Evolutionary conservation across 179 eudicot species (phyloP).

Genomic region (Beta macrorhiza): DNA sequence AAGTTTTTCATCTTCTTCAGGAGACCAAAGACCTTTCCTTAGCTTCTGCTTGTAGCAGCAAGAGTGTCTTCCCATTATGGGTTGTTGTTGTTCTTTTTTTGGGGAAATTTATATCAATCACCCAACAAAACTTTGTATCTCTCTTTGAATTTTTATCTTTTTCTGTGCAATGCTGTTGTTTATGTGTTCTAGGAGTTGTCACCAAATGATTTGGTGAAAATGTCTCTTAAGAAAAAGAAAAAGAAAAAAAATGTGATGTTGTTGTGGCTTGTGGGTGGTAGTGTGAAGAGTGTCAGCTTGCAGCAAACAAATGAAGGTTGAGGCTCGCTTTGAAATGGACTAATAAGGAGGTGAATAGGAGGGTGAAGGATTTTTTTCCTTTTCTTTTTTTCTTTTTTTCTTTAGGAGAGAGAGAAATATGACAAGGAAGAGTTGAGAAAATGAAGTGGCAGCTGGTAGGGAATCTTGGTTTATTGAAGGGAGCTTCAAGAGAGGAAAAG

Average conservation of each 20-base stretch:
- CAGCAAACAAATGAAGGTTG: conserved; percentile 7
- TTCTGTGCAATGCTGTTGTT: conserved; percentile 23
- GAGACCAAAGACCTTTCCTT: conserved; percentile 97
- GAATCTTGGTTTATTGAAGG: conserved; percentile 73
- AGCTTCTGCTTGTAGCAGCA: conserved; percentile 95
- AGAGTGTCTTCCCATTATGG: conserved; percentile 84
- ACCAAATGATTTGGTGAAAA: conserved; percentile 15
- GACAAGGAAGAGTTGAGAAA: conserved; percentile 45
- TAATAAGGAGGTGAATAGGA: conserved; percentile 18
- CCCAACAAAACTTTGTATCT: background rate
- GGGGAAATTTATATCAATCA: background rate
- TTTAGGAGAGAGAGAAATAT: conserved; percentile 34
- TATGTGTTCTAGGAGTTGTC: background rate
- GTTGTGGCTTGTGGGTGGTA: background rate
- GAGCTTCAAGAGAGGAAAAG: conserved; percentile 42
- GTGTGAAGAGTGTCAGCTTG: conserved; percentile 26
- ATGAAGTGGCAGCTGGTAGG: conserved; percentile 70
- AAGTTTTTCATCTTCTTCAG: conserved; percentile 97
- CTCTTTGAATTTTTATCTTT: background rate
- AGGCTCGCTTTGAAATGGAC: conserved; percentile 32
- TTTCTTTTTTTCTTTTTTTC: background rate
- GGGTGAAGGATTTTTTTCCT: background rate
- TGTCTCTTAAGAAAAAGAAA: background rate
- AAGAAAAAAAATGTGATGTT: background rate
- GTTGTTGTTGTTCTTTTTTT: too few relatives aligned